Percentiles rank a stretch among this genome's conserved stretches.
These are phyloP conservation scores for Saccharomyces hybrid DNA, from an alignment of 1,139 yeast genomes.

Conservation along the genomic window DNA sequence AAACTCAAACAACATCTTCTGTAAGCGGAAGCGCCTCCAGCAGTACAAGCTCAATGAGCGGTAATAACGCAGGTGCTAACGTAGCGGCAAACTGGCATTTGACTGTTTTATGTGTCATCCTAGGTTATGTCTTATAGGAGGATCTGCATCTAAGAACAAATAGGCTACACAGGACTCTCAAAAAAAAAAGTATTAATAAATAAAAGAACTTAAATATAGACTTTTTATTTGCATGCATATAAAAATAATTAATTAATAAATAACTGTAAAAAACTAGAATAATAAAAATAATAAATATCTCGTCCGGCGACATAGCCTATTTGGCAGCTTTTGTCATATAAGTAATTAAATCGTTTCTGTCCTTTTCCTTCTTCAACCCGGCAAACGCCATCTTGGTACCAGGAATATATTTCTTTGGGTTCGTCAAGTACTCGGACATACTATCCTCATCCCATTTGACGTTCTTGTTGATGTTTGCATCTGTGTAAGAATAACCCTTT, in stretches of 20 bases:
- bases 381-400: slow-evolving; percentile 99
- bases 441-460: slow-evolving; percentile 81
- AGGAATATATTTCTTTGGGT: slow-evolving; percentile 99
- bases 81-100: background rate
- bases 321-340: slow-evolving; percentile 77
- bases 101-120: background rate
- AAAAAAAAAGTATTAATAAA: background rate
- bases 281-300: background rate
- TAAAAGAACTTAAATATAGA: background rate
- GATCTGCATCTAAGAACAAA: background rate
- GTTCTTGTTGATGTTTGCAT: slow-evolving; percentile 96
- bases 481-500: slow-evolving; percentile 91
- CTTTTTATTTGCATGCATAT: background rate
- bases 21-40: slow-evolving; percentile 3
- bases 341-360: slow-evolving; percentile 92
- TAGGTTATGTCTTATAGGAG: background rate
- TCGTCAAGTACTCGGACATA: slow-evolving; percentile 91
- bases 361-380: slow-evolving; percentile 98
- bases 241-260: background rate
- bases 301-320: slow-evolving; percentile 32
- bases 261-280: background rate
- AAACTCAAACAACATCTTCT: slow-evolving; percentile 7
- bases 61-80: background rate
- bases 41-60: slow-evolving; percentile 1
- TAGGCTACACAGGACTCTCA: background rate